Evolutionary conservation across 2,329 filamentous ascomycete genomes (phyloP), one percentile per base, ranked within the genome.

Genomic region (Monosporascus cannonballus): DNA sequence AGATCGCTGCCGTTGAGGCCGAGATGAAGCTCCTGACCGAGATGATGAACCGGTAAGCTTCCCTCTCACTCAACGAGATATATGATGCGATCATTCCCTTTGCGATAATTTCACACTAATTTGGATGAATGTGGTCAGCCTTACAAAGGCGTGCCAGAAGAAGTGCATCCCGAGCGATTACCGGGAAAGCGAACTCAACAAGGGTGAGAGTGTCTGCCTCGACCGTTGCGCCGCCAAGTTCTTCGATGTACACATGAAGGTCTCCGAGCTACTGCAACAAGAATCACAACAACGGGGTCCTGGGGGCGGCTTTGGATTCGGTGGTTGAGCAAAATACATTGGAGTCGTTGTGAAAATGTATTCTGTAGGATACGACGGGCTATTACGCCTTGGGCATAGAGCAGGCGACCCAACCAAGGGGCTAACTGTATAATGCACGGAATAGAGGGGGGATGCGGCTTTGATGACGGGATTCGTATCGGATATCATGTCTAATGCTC

Each of bases 161-260:
- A 99, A 99, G 79, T 99, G 94, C 76, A 83, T 99, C 63, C 93
- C 93, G 57, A 80, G 77, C 67, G 85, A 93, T 66, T 99, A 97
- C 84, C 90, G 91, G 71, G 94, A 99, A 78, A 85, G 83, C 71
- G 93, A 99, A 65, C 85, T 99, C 67, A 96, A 96, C 84, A 99
- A 99, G 79, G 95, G 92, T 80, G 94, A 99, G 76, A 91, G 88
- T 63, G 94, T 99, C 64, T 99, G 95, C 78, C 85, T 99, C 64
- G 94, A 99, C 77, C 90, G 94, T 67, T 99, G 95, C 76, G 89
- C 95, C 54, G 83, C 89, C 69, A 99, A 99, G 79, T 99, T 97
- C 79, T 96, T 99, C 76, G 93, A 97, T 65, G 92, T 96, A 67
- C 96, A 96, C 73, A 85, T 96, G 79, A 97, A 96, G 79, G 90